Base-by-base conservation (phyloP, 1,284 basidiomycete genomes). In the Trichosporon sp. region DNA sequence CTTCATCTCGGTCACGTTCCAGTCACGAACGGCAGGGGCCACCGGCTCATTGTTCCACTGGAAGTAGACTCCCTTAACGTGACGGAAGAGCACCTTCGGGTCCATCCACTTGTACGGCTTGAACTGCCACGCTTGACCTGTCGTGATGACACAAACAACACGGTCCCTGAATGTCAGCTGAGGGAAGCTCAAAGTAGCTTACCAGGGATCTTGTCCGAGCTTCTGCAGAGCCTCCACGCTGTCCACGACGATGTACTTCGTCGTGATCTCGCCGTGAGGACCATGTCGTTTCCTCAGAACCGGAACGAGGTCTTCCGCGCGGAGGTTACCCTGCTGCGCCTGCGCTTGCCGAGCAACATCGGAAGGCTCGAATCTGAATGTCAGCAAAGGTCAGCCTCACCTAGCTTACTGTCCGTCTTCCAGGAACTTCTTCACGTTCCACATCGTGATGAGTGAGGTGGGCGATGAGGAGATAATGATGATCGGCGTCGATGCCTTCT, bases 111-210 rank as follows among this genome's bases (percentile, higher is more conserved):
- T 94, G 86, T 98, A 99, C 37, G 92, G 91, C 75, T 91, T 89
- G 85, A 99, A 99, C 83, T 98, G 96, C 96, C 96, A 99, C 66
- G 91, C 90, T 78, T 98, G 96, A 1, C 96, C 96, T 0, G 94
- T 98, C 1, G 96, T 98, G 88, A 98, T 91, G 11, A 99, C 96
- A 76, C 94, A 96, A 3, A 98, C 91, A 4, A 99, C 97, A 31
- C 96, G 89, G 73, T 96, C 93, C 88, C 88, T 87, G 73, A 40
- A 7, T 2, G 16, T 75, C 64, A 73, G 71, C 70, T 46, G 4
- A 19, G 8, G 4, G 8, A 37, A 37, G 8, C 68, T 10, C 32
- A 78, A 10, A 74, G n/a, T 51, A 10, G 14, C 85, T 73, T 65
- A 86, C 94, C 94, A 96, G 4, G 93, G 91, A 74, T 96, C 94